These are phyloP conservation scores for Psilocybe cubensis DNA, from an alignment of 768 basidiomycete species.

Conservation along the genomic window DNA sequence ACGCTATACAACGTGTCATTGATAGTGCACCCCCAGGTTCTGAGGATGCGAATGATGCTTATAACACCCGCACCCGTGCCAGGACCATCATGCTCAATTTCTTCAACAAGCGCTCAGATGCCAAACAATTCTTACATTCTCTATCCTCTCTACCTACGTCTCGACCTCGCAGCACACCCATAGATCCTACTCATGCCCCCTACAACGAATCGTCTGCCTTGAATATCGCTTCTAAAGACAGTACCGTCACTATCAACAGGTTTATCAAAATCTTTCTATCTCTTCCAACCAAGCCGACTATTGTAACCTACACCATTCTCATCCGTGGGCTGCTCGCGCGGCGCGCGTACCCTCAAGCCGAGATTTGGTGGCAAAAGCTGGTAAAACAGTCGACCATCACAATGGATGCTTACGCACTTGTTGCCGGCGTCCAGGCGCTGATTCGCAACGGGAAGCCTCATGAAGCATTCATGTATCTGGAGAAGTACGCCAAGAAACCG, in stretches of 20 bases:
- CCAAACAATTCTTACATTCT: slow-evolving; percentile 47
- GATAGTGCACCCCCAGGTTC: not conserved
- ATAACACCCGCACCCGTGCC: slow-evolving; percentile 33
- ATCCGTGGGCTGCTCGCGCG: slow-evolving; percentile 56
- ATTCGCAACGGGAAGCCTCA: slow-evolving; percentile 45
- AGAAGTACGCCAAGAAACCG: slow-evolving; percentile 33
- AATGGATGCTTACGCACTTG: slow-evolving; percentile 52
- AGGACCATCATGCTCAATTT: slow-evolving; percentile 47
- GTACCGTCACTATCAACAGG: slow-evolving; percentile 26
- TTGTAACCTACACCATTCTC: slow-evolving; percentile 55
- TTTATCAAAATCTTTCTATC: slow-evolving; percentile 42
- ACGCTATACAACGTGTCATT: slow-evolving; percentile 33
- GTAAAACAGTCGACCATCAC: slow-evolving; percentile 28
- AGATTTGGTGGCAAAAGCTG: slow-evolving; percentile 47
- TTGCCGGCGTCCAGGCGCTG: slow-evolving; percentile 53
- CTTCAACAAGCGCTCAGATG: slow-evolving; percentile 44
- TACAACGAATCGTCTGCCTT: slow-evolving; percentile 53
- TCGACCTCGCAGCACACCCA: not conserved
- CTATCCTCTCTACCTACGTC: not conserved
- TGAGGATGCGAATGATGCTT: slow-evolving; percentile 1
- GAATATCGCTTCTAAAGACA: slow-evolving; percentile 46
- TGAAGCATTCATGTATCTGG: slow-evolving; percentile 54
- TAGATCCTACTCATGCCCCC: slow-evolving; percentile 8
- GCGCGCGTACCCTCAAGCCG: slow-evolving; percentile 40
- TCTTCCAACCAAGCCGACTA: slow-evolving; percentile 39